Percentiles rank a stretch among this genome's conserved stretches.
Conservation (phyloP, 306 rosid species). For the Fragaria vesca region DNA sequence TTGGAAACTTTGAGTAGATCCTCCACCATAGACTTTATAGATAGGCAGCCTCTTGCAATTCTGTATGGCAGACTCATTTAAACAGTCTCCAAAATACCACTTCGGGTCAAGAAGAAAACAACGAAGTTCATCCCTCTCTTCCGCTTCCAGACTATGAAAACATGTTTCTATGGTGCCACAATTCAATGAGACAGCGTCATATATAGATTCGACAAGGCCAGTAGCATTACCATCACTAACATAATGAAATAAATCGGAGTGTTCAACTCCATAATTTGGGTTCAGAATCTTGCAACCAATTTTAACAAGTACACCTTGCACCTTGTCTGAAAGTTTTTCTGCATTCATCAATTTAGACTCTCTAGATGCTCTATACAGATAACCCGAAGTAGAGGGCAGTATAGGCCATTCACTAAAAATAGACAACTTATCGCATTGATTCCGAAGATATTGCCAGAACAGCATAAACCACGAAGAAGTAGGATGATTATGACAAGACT, state of each 20-base stretch:
- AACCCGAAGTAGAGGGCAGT: conserved; percentile 76
- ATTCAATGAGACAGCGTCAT: conserved; percentile 45
- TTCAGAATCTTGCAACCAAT: conserved; percentile 77
- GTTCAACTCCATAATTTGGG: conserved; percentile 60
- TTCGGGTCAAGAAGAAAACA: conserved; percentile 79
- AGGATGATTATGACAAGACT: conserved; percentile 65
- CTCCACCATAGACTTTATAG: conserved; percentile 61
- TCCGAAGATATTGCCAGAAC: conserved; percentile 77
- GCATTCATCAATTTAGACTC: conserved; percentile 70
- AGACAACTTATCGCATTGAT: conserved; percentile 51
- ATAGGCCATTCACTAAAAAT: conserved; percentile 91
- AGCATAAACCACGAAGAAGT: conserved; percentile 71
- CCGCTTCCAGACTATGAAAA: conserved; percentile 55
- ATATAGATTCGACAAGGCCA: conserved; percentile 70
- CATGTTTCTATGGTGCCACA: conserved; percentile 45
- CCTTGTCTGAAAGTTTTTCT: conserved; percentile 51
- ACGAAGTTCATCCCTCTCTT: conserved; percentile 75
- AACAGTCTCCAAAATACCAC: conserved; percentile 74
- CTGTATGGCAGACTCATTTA: conserved; percentile 54
- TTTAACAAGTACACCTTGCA: conserved; percentile 58
- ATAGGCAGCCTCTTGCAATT: conserved; percentile 77
- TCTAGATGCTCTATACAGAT: conserved; percentile 65
- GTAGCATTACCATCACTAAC: conserved; percentile 63
- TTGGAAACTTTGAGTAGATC: conserved; percentile 46
- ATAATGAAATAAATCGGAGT: conserved; percentile 65